Conservation (phyloP, 1,139 yeast species). For the Pneumocystis canis region DNA sequence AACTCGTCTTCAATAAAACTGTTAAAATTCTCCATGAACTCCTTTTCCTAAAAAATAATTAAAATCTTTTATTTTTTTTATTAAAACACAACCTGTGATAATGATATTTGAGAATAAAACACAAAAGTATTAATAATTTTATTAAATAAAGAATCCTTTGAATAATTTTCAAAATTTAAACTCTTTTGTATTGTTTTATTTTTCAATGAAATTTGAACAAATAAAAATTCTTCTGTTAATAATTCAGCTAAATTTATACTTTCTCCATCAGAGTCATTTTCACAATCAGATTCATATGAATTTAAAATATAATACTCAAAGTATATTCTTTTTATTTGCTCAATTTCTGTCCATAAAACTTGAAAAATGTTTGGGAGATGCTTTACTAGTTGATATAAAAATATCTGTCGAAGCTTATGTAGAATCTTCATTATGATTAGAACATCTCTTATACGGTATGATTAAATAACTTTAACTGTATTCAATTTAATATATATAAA, state of each 20-base stretch:
- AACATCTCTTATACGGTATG: not conserved
- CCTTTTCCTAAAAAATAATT: not conserved
- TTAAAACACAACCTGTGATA: not conserved
- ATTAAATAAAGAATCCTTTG: not conserved
- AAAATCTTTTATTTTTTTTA: not conserved
- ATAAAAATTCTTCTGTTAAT: not conserved
- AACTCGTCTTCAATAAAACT: conserved; percentile 1
- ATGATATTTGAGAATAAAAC: not conserved
- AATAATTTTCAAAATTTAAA: not conserved
- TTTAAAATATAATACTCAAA: not conserved
- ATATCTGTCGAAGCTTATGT: not conserved
- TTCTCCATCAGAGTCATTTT: conserved; percentile 1
- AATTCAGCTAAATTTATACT: not conserved
- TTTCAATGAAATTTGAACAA: not conserved
- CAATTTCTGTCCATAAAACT: not conserved
- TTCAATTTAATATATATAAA: not conserved
- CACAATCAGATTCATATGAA: not conserved
- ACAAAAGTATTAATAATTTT: not conserved
- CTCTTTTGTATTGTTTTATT: not conserved
- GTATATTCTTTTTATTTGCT: not conserved
- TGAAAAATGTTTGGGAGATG: not conserved
- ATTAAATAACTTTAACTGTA: not conserved
- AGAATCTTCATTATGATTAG: not conserved
- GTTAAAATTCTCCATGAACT: not conserved
- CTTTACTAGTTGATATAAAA: not conserved